Conservation (phyloP, 148 eudicot genomes). For the Spergularia bocconei region DNA sequence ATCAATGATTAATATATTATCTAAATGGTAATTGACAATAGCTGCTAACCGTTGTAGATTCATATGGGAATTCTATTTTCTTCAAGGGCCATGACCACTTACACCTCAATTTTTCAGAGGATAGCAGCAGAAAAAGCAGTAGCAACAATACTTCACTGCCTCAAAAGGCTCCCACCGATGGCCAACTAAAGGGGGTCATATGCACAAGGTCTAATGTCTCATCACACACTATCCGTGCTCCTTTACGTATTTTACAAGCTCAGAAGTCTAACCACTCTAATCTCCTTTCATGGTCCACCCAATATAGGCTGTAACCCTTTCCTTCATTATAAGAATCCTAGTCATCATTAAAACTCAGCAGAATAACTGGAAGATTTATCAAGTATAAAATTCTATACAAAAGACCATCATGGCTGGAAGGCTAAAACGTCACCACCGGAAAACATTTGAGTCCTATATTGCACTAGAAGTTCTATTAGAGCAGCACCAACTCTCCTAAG, state of each 20-base stretch:
- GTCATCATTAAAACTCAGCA: not conserved
- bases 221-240: no score
- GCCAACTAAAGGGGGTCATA: no score
- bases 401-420: not conserved
- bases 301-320: not conserved
- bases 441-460: not conserved
- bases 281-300: not conserved
- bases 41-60: no score
- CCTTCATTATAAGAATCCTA: not conserved
- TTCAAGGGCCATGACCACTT: no score
- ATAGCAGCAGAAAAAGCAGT: no score
- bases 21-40: no score
- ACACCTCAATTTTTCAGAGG: no score
- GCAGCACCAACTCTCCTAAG: not conserved
- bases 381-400: not conserved
- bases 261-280: not conserved
- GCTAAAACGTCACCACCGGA: not conserved
- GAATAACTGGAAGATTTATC: not conserved
- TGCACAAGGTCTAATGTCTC: no score
- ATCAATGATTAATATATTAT: no score
- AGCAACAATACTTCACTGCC: no score
- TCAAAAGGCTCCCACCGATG: no score
- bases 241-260: not conserved
- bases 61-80: no score
- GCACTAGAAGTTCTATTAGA: not conserved